Base-by-base conservation (phyloP, 495 filamentous ascomycete genomes). In the Neurospora cerealis region DNA sequence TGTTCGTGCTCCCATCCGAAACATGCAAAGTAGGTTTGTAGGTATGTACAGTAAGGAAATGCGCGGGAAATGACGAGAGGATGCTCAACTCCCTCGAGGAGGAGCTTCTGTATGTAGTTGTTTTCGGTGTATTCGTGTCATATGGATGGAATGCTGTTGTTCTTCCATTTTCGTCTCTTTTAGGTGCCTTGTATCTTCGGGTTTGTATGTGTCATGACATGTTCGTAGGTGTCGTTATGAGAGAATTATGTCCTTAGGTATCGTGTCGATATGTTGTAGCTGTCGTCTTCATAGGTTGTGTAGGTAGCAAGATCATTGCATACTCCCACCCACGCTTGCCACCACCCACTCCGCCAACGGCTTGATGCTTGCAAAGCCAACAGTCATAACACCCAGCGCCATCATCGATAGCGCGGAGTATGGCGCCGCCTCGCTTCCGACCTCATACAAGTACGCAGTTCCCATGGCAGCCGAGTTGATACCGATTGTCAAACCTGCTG, bases 391-490 rank as follows among this genome's bases (percentile, higher is more conserved):
- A 0, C 85, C 85, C 71, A 87, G 77, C 37, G 84, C 75, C 38
- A 83, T 85, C 85, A 87, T 87, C 1, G 84, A 80, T 54, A 87
- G 73, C 8, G 84, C 85, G 5, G 85, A 83, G 42, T 85, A 85
- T 38, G 85, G 84, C 17, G 81, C 83, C 19, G 84, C 83, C n/a
- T 81, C 81, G 74, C 83, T 85, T 39, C 81, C 75, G 9, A 78
- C 76, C 73, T 86, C 85, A 40, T 86, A 86, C 34, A 87, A 74
- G 54, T 85, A 82, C 2, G 85, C 80, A 11, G 85, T 85, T 11
- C 85, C 85, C 85, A 87, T 87, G 3, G 85, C 85, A 32, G 85
- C 85, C 4, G 84, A 82, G 73, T 87, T 87, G 74, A 86, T 82
- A 37, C 85, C 85, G 54, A 85, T 79, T 3, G 82, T 83, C 10